Evolutionary conservation across 192 early-diverging fungal species (phyloP).

Genomic region (Gigaspora rosea): DNA sequence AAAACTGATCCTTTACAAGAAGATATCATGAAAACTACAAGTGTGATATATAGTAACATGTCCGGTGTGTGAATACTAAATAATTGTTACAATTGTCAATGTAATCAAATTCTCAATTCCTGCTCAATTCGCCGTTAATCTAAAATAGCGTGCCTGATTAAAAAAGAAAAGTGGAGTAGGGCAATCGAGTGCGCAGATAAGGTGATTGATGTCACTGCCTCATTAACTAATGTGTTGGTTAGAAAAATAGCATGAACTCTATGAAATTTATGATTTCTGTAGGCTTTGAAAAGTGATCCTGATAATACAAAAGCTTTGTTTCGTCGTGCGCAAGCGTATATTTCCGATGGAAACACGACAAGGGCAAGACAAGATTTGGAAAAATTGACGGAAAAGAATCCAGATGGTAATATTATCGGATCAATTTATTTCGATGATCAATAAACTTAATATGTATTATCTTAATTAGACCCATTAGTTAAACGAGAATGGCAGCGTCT

Average conservation of each 20-base stretch:
- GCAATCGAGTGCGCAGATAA: conserved; percentile 42
- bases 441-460: neutral
- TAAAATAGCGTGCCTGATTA: conserved; percentile 43
- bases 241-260: neutral
- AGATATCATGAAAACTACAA: conserved; percentile 21
- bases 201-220: neutral
- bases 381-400: conserved; percentile 37
- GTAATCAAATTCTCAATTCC: neutral
- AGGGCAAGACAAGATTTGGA: conserved; percentile 43
- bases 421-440: neutral
- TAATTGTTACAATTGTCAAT: neutral
- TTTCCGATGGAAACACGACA: conserved; percentile 41
- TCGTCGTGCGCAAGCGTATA: conserved; percentile 48
- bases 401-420: conserved; percentile 12
- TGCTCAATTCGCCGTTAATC: neutral
- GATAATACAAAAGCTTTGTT: conserved; percentile 46
- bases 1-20: conserved; percentile 30
- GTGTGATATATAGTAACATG: conserved; percentile 35
- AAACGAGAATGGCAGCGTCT: conserved; percentile 41
- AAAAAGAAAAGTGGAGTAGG: conserved; percentile 37
- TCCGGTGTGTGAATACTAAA: conserved; percentile 37
- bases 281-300: conserved; percentile 44
- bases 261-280: no score
- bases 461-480: conserved; percentile 37
- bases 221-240: neutral